Base-by-base conservation (phyloP, 495 filamentous ascomycete genomes). In the Neurospora sp. region DNA sequence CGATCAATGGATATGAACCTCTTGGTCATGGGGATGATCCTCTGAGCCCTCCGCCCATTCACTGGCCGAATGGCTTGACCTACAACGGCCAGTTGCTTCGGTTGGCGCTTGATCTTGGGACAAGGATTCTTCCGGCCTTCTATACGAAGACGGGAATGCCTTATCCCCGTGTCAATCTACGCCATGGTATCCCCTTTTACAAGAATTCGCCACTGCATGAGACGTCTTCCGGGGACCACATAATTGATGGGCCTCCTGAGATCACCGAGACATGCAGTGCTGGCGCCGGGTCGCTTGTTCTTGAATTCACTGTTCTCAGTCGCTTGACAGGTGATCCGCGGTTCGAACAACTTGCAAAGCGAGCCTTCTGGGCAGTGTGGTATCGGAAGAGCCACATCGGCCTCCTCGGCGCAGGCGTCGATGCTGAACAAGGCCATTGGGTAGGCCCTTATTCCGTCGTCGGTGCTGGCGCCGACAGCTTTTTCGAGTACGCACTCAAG, bases 401-500 rank as follows among this genome's bases (percentile, higher is more conserved):
- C 3, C 85, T 99, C n/a, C 88, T 99, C 74, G 96, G 94, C 4
- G 90, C 93, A 71, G 94, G 94, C 5, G 91, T 99, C 72, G 95
- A 98, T 83, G 93, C 92, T 8, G 96, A 99, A 76, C 91, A 88
- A 39, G 96, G 96, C 0, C 87, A 92, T 73, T 99, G 96, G 96
- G 90, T 94, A 70, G 90, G 90, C 39, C 87, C 93, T 8, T 94
- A 91, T 78, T 88, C 95, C 27, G 96, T 96, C 18, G 95, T 99
- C 77, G 96, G 96, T 44, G 96, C 96, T 1, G 96, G 96, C 20
- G 91, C 96, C 75, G 96, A 98, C 80, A 97, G 94, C 82, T 99
- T 98, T 82, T 98, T 95, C 77, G 96, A 99, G 83, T 99, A 99
- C 79, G 96, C 96, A 2, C 87, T 97, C 78, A 99, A 99, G 79